These are phyloP conservation scores for Meripilus lineatus DNA, from an alignment of 1,284 basidiomycete species.

Conservation along the genomic window DNA sequence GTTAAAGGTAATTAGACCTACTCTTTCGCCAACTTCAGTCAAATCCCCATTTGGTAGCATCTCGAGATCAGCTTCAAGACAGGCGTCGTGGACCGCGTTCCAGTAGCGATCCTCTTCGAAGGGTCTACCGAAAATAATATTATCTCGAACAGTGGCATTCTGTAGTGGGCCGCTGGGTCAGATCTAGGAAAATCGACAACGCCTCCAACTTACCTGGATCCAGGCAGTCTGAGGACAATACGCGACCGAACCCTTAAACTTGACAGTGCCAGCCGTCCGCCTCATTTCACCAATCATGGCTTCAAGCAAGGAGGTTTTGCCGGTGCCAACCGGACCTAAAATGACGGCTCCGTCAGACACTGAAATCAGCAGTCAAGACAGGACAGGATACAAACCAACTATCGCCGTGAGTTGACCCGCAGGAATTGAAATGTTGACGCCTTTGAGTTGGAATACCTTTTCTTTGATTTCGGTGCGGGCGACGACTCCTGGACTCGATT, in stretches of 20 bases:
- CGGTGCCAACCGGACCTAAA: conserved; percentile 40
- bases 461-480: conserved; percentile 30
- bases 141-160: conserved; percentile 75
- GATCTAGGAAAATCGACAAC: too few species aligned
- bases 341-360: neutral
- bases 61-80: conserved; percentile 75
- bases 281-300: conserved; percentile 76
- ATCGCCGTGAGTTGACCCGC: conserved; percentile 75
- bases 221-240: conserved; percentile 86
- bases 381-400: conserved; percentile 51
- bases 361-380: too few species aligned
- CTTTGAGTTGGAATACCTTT: conserved; percentile 49
- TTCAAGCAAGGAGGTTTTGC: conserved; percentile 69
- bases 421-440: conserved; percentile 63
- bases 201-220: conserved; percentile 54
- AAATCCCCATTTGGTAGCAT: conserved; percentile 79
- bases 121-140: conserved; percentile 80
- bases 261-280: conserved; percentile 39
- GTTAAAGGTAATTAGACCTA: conserved; percentile 7
- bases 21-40: conserved; percentile 91
- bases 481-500: conserved; percentile 12
- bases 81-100: conserved; percentile 71
- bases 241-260: conserved; percentile 51
- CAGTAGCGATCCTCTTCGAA: conserved; percentile 79
- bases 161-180: conserved; percentile 8